Evolutionary conservation across 768 basidiomycete species (phyloP), one percentile per base, ranked within the genome.

Genomic region (Lactarius trivialis): DNA sequence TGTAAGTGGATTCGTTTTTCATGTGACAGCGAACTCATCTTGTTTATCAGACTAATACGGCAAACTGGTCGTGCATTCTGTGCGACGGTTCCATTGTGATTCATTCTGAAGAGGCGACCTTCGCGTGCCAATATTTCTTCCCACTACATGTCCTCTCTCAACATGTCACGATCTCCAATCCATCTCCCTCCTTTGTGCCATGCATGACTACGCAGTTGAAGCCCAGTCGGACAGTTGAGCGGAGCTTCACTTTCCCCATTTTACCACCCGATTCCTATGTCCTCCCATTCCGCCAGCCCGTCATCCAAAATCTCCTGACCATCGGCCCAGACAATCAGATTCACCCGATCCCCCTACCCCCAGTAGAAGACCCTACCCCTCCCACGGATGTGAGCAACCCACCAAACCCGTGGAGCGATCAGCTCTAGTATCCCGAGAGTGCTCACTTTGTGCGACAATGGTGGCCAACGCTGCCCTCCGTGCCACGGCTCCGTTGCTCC

Each of bases 401-500:
- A 32, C 75, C 76, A 0, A 87, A 87, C 61, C 87, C 86, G 1
- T 88, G 81, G 70, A 85, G 85, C 0, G 81, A 79, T 68, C 85
- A 85, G 0, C 78, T 80, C 0, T 89, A 86, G 86, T 84, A 82
- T 64, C 85, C 86, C 15, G 87, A 88, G 68, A 82, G 81, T 55
- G 86, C 86, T 0, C 87, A 89, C 72, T 89, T 89, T 63, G 86
- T 89, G 6, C 82, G 88, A 12, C 88, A 89, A 64, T 89, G 88
- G 88, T 89, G 88, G 88, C 88, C 88, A 1, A 83, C 81, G 3
- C 72, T 89, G 3, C 78, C 83, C 0, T 76, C 78, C 1, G 81
- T 88, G 14, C 88, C 85, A 1, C 77, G 82, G 28, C 78, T 88
- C 9, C 88, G 86, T 72, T 88, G 86, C 67, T 87, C 87, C 0